Base-by-base conservation (phyloP, 345 rosid genomes). In the Bruguiera parviflora region DNA sequence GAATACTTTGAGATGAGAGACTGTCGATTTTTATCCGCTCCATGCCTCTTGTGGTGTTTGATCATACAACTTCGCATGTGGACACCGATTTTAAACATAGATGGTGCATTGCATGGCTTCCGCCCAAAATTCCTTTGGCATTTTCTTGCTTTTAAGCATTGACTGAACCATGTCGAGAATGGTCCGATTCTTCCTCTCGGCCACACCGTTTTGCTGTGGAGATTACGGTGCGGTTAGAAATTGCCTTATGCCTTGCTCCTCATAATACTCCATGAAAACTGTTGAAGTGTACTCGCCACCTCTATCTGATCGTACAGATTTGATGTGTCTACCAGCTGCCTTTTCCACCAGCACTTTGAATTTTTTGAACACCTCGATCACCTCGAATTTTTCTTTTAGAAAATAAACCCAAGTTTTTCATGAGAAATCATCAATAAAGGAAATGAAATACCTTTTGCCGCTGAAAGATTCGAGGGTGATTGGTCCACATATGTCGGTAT, bases 171-270 rank as follows among this genome's bases (percentile, higher is more conserved):
- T 60, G 21, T 60, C 22, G n/a, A 60, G 64, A 32, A 60, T 60
- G 6, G 46, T 32, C 24, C 73, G 46, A 5, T 61, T 61, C 51
- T 70, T 70, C 31, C 66, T 70, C 18, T 70, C 60, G 2, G 67
- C 46, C 20, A 70, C 60, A 24, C 60, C 59, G 35, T 70, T 70
- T 59, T 70, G 73, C 56, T 61, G 67, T 1, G 60, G 46, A 32
- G 6, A 32, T 7, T 32, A 5, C 7, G 35, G 35, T 5, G 35
- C 1, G 35, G 6, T 32, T 32, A 6, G 35, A 32, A 22, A 59
- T 59, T 2, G 2, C 0, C 32, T 59, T 4, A 59, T 59, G 32
- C 63, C 63, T 59, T 59, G 37, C 32, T 59, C 37, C 63, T 59
- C 35, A 29, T 29, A 59, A 59, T 59, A 59, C 29, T 27, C 20